phyloP scores from a whole-genome alignment of 345 rosid genomes.

The Lumnitzera racemosa region DNA sequence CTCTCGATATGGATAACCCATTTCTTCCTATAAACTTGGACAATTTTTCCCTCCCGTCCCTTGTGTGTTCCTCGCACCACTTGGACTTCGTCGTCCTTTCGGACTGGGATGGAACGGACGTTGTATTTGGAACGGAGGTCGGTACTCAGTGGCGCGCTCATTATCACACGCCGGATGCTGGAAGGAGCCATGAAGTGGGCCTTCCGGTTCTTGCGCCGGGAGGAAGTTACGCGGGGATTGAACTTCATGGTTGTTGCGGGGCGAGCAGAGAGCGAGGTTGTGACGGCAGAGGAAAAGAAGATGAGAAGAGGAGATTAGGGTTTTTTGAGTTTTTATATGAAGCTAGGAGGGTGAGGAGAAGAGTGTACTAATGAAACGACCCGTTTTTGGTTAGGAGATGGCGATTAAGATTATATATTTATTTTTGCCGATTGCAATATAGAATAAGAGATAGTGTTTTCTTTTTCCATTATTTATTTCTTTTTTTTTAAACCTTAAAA shows the following conservation, averaged over 20 bases:
- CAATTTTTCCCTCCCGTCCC: conserved; percentile 21
- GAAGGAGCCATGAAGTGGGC: conserved; percentile 21
- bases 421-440: too few relatives aligned
- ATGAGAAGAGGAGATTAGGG: too few relatives aligned
- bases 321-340: too few relatives aligned
- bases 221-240: conserved; percentile 16
- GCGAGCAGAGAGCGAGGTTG: too few relatives aligned
- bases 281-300: too few relatives aligned
- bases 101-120: conserved; percentile 16
- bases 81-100: conserved; percentile 21
- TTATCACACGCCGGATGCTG: conserved; percentile 19
- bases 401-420: too few relatives aligned
- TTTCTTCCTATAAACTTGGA: conserved; percentile 16
- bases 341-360: too few relatives aligned
- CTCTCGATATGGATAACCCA: conserved; percentile 23
- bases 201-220: conserved; percentile 23
- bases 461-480: too few relatives aligned
- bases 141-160: conserved; percentile 19
- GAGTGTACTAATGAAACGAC: too few relatives aligned
- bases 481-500: too few relatives aligned
- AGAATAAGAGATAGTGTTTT: too few relatives aligned
- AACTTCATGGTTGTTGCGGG: conserved; percentile 7
- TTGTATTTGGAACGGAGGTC: conserved; percentile 13
- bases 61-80: conserved; percentile 20
- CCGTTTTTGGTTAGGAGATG: too few relatives aligned